These are phyloP conservation scores for Guillardia theta DNA, from an alignment of 78 protist genomes.

Conservation along the genomic window DNA sequence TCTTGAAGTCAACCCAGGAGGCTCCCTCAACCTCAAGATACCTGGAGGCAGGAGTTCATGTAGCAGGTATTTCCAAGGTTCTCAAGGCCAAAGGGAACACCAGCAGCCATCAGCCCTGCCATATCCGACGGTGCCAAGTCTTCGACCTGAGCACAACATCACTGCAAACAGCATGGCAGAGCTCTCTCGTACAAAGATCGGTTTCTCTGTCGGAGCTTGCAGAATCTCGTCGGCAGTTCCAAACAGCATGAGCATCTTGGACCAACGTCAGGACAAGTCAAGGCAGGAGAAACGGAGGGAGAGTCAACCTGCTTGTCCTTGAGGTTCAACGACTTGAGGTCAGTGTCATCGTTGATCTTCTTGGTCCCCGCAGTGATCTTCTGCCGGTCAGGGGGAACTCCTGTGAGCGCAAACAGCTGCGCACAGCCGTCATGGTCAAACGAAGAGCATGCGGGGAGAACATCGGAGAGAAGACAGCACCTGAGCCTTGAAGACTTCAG, in stretches of 20 bases:
- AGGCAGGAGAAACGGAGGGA: not conserved
- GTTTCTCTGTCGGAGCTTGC: not conserved
- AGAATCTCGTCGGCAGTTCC: not conserved
- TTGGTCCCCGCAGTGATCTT: not conserved
- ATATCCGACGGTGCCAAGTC: not conserved
- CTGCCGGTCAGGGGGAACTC: not conserved
- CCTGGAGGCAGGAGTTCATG: conserved; percentile 31
- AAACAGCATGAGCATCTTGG: not conserved
- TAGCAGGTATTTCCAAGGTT: conserved; percentile 29
- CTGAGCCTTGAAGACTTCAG: not conserved
- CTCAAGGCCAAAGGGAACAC: not conserved
- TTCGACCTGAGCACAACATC: not conserved
- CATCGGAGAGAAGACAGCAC: not conserved
- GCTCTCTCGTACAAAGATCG: not conserved
- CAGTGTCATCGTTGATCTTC: not conserved
- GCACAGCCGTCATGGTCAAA: not conserved
- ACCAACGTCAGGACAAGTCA: too few species aligned
- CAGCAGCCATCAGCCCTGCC: not conserved
- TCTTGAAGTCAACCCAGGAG: not conserved
- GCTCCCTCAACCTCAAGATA: not conserved
- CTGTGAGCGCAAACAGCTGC: conserved; percentile 3
- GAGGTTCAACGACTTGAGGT: not conserved
- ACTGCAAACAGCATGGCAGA: not conserved
- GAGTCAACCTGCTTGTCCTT: not conserved
- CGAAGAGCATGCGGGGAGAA: not conserved